Evolutionary conservation across 495 filamentous ascomycete species (phyloP).

Genomic region (Viridothelium virens): DNA sequence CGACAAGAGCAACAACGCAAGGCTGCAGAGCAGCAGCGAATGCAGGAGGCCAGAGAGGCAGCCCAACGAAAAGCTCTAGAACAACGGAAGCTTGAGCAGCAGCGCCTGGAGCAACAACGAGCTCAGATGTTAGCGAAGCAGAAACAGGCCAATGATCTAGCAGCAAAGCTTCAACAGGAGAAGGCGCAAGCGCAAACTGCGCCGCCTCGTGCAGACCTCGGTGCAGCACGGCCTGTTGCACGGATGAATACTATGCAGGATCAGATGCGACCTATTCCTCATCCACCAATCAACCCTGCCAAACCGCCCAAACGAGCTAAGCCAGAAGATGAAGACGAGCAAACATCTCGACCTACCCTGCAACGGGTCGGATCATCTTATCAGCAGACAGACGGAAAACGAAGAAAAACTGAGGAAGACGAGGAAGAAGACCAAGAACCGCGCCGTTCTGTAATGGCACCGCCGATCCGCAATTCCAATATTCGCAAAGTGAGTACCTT

Average conservation of each 20-base stretch:
- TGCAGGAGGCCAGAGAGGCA: conserved; percentile 57
- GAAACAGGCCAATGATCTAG: conserved; percentile 35
- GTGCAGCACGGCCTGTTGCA: conserved; percentile 45
- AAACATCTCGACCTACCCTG: conserved; percentile 24
- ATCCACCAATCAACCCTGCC: conserved; percentile 51
- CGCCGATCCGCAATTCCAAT: conserved; percentile 73
- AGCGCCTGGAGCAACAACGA: conserved; percentile 23
- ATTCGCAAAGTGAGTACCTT: conserved; percentile 59
- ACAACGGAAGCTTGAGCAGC: conserved; percentile 45
- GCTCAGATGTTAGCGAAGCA: conserved; percentile 21
- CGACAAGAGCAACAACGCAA: conserved; percentile 32
- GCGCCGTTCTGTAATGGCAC: conserved; percentile 54
- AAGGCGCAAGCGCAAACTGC: conserved; percentile 26
- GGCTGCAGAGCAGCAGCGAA: conserved; percentile 45
- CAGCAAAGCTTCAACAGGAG: conserved; percentile 38
- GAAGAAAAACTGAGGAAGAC: conserved; percentile 50
- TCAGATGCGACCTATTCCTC: conserved; percentile 42
- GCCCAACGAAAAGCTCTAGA: conserved; percentile 54
- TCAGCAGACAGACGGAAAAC: conserved; percentile 49
- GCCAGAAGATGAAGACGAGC: conserved; percentile 46
- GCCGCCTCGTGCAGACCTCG: conserved; percentile 44
- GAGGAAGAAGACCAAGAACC: conserved; percentile 41
- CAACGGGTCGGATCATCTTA: conserved; percentile 43
- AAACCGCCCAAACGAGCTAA: conserved; percentile 57
- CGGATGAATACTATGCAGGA: conserved; percentile 49